Conservation (phyloP, 2,329 filamentous ascomycete genomes). For the Alternaria panax region DNA sequence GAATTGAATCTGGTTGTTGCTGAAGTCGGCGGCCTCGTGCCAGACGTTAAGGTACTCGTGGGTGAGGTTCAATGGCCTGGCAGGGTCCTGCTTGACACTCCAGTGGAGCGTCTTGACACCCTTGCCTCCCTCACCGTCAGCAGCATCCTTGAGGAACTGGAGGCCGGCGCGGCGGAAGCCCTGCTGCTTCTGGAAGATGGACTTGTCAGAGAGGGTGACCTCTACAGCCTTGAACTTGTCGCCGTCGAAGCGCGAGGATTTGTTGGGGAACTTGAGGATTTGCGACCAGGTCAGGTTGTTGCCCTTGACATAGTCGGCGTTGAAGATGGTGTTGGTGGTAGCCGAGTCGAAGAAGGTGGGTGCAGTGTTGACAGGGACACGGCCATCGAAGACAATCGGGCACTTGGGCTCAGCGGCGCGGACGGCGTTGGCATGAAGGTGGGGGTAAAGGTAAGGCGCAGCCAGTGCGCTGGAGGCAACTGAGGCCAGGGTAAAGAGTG, state of each 20-base stretch:
- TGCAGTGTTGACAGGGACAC: slow-evolving; percentile 35
- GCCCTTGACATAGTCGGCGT: slow-evolving; percentile 62
- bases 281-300: slow-evolving; percentile 61
- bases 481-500: slow-evolving; percentile 29
- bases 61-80: slow-evolving; percentile 63
- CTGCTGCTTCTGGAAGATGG: slow-evolving; percentile 66
- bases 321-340: slow-evolving; percentile 55
- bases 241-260: slow-evolving; percentile 58
- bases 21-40: slow-evolving; percentile 52
- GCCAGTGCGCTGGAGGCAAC: slow-evolving; percentile 37
- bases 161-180: slow-evolving; percentile 69
- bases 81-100: slow-evolving; percentile 62
- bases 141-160: slow-evolving; percentile 59
- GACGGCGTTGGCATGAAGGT: background rate
- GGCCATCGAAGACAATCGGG: slow-evolving; percentile 50
- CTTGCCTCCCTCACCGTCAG: slow-evolving; percentile 60
- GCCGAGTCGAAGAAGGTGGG: slow-evolving; percentile 44
- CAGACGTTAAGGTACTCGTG: slow-evolving; percentile 65
- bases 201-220: slow-evolving; percentile 64
- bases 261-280: slow-evolving; percentile 58
- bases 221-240: slow-evolving; percentile 56
- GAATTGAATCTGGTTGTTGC: slow-evolving; percentile 55
- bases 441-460: slow-evolving; percentile 22
- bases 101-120: slow-evolving; percentile 70
- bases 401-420: slow-evolving; percentile 36